These are phyloP conservation scores for Mortierella sp. DNA, from an alignment of 371 early-diverging fungal species.

Conservation along the genomic window DNA sequence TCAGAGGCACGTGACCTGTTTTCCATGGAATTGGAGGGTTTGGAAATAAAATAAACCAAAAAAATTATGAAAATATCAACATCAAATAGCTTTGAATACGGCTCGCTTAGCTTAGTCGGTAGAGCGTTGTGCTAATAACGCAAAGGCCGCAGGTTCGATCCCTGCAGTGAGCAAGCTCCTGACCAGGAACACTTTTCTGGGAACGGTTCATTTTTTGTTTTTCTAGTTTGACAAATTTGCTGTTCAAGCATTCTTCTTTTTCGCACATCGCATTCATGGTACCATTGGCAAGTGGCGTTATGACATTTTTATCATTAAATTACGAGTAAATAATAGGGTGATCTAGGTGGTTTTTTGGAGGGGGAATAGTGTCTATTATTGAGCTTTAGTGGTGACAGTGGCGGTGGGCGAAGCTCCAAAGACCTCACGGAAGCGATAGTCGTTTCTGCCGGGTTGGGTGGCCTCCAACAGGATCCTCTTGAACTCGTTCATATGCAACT, in stretches of 20 bases:
- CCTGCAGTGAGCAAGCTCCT: constrained; percentile 1
- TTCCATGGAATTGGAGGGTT: too few species aligned
- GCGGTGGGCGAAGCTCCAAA: neutral
- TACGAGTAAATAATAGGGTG: neutral
- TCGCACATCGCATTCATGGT: too few species aligned
- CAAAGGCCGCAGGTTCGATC: constrained; percentile 18
- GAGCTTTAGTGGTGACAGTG: neutral
- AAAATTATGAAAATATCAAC: too few species aligned
- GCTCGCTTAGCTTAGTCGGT: constrained; percentile 13
- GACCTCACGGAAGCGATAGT: constrained; percentile 27
- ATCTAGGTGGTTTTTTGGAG: neutral
- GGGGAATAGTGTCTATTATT: neutral
- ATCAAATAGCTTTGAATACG: too few species aligned
- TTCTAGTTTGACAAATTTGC: too few species aligned
- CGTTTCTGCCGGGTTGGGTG: constrained; percentile 11
- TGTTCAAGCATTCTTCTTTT: too few species aligned
- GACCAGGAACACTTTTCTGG: too few species aligned
- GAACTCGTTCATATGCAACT: constrained; percentile 30
- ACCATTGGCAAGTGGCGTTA: too few species aligned
- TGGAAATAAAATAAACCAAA: too few species aligned
- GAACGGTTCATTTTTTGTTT: too few species aligned
- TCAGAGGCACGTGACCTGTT: too few species aligned
- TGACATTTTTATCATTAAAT: too few species aligned
- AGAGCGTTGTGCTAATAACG: constrained; percentile 18
- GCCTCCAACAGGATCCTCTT: constrained; percentile 42